phyloP scores from a whole-genome alignment of 768 basidiomycete species.

The Amanita muscaria region DNA sequence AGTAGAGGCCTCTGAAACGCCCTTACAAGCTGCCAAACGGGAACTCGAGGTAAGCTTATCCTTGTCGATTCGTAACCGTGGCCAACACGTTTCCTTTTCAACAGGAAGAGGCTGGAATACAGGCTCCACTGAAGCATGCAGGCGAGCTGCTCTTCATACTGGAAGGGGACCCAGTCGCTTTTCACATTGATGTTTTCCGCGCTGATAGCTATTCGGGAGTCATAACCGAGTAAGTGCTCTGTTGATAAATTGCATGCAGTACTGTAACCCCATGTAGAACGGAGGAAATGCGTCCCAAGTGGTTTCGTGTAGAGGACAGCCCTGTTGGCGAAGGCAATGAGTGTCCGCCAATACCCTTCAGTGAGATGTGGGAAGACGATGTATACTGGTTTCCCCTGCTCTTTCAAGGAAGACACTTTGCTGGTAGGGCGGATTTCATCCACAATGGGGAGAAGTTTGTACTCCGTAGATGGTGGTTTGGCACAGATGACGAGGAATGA shows the following conservation, averaged over 20 bases:
- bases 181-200: constrained; percentile 66
- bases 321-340: constrained; percentile 1
- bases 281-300: constrained; percentile 82
- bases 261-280: too few species aligned
- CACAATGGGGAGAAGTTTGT: constrained; percentile 22
- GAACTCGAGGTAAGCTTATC: constrained; percentile 44
- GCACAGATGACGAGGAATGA: constrained; percentile 8
- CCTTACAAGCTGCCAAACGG: constrained; percentile 63
- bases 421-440: constrained; percentile 37
- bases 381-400: constrained; percentile 62
- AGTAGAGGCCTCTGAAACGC: constrained; percentile 65
- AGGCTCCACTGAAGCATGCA: constrained; percentile 49
- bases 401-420: constrained; percentile 29
- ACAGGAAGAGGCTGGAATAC: constrained; percentile 83
- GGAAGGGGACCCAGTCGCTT: constrained; percentile 46
- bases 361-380: constrained; percentile 56
- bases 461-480: constrained; percentile 40
- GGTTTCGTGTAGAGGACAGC: constrained; percentile 44
- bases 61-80: not conserved
- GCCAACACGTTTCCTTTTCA: not conserved
- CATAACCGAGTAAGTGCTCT: constrained; percentile 52
- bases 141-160: constrained; percentile 60
- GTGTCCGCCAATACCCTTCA: constrained; percentile 47
- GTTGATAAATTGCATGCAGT: too few species aligned
- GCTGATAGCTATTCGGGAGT: constrained; percentile 52